These are phyloP conservation scores for Cardamine resedifolia DNA, from an alignment of 345 rosid species.

Conservation along the genomic window DNA sequence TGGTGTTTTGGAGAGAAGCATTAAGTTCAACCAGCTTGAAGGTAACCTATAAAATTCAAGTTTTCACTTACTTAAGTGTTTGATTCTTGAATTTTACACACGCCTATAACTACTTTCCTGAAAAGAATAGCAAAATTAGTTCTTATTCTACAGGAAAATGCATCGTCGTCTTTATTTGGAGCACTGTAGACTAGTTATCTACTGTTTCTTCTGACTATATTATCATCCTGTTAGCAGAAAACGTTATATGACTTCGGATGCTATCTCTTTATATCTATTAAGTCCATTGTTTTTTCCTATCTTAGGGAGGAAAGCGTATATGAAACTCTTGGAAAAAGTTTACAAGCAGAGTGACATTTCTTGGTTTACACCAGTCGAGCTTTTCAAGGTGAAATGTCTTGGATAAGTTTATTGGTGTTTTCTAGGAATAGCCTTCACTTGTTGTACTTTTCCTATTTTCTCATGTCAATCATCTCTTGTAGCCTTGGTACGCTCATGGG, in stretches of 20 bases:
- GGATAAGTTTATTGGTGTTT: background rate
- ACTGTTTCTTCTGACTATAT: too few relatives aligned
- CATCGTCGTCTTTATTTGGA: background rate
- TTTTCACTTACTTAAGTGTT: constrained; percentile 8
- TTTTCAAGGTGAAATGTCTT: constrained; percentile 66
- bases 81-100: background rate
- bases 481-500: constrained; percentile 99
- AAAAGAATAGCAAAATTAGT: too few relatives aligned
- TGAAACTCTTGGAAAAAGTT: constrained; percentile 75
- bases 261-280: too few relatives aligned
- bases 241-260: too few relatives aligned
- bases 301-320: constrained; percentile 83
- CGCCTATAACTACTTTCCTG: background rate
- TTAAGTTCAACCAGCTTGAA: constrained; percentile 77
- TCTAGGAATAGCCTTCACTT: background rate
- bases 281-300: background rate
- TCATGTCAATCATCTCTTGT: constrained; percentile 22
- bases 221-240: too few relatives aligned
- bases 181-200: background rate
- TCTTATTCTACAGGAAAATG: background rate
- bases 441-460: background rate
- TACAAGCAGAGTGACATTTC: constrained; percentile 86
- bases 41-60: constrained; percentile 39
- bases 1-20: constrained; percentile 79
- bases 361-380: constrained; percentile 99